Base-by-base conservation (phyloP, 106 monocot genomes). In the Agapanthus africanus region DNA sequence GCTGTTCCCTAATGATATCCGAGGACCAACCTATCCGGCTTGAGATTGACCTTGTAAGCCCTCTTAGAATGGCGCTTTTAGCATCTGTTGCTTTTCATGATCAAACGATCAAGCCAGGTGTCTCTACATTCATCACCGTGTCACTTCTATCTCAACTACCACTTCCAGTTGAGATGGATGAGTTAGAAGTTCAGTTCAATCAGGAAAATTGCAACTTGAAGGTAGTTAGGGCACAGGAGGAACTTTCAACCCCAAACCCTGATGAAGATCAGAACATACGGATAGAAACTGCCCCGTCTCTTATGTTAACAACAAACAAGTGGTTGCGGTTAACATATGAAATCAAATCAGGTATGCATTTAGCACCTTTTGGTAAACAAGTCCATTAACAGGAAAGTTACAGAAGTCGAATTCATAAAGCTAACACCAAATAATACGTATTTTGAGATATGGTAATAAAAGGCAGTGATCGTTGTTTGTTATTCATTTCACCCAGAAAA, bases 21-120 rank as follows among this genome's bases (percentile, higher is more conserved):
- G 74, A 79, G 44, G 80, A 87, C 40, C 86, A 83, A 40, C 76
- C 69, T 40, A 42, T 82, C 49, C 28, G 66, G 66, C 60, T 99
- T 82, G 87, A 93, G 42, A 71, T 93, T 79, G 91, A 99, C 76
- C 75, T 74, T 16, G 41, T 85, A 56, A 99, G 90, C 69, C 90
- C 99, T n/a, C 72, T 99, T 5, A 82, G 99, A 71, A 34, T 81
- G 63, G 93, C 77, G 27, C 76, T 99, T 61, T 75, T 87, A 73
- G 90, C 87, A 18, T 85, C 75, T 66, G 89, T 87, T 66, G 83
- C 90, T 51, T 99, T 99, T 79, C 93, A 90, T 81, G 83, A 87
- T 25, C 87, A 93, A 74, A 64, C 86, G 44, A 80, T 90, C 37
- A 99, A 93, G 71, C 93, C 93, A 40, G 85, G 83, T 50, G 44